Evolutionary conservation across 768 basidiomycete species (phyloP).

Genomic region (Termitomyces sp.): DNA sequence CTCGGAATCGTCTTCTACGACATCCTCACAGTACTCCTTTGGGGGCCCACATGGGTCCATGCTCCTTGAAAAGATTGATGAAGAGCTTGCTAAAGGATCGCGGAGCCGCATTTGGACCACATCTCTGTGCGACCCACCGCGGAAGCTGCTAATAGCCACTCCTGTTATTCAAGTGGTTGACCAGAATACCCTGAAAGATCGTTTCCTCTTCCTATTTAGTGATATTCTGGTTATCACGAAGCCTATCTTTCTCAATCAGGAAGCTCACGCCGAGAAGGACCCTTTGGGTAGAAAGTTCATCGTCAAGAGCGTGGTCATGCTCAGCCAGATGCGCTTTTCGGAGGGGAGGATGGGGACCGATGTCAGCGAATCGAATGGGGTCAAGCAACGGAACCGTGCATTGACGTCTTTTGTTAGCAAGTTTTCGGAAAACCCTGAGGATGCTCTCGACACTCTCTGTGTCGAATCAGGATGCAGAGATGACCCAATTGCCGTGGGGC

Average conservation of each 20-base stretch:
- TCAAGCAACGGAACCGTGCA: conserved; percentile 47
- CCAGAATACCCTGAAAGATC: conserved; percentile 89
- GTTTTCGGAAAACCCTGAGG: conserved; percentile 77
- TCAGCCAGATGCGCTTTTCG: conserved; percentile 62
- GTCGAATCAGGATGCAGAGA: conserved; percentile 52
- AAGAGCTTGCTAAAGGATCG: conserved; percentile 57
- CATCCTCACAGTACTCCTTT: conserved; percentile 61
- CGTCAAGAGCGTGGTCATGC: conserved; percentile 84
- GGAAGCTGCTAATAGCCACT: conserved; percentile 78
- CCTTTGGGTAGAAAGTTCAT: conserved; percentile 76
- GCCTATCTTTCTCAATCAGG: conserved; percentile 69
- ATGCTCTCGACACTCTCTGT: conserved; percentile 68
- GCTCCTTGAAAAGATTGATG: conserved; percentile 66
- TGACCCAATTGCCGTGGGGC: conserved; percentile 71
- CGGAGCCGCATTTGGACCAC: conserved; percentile 55
- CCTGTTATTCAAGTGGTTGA: conserved; percentile 94
- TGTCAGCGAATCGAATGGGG: conserved; percentile 26
- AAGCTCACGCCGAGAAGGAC: conserved; percentile 53
- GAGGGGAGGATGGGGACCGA: conserved; percentile 63
- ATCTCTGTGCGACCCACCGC: conserved; percentile 77
- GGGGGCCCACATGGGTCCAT: conserved; percentile 41
- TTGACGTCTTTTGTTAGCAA: conserved; percentile 71
- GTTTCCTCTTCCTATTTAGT: conserved; percentile 95
- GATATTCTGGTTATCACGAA: conserved; percentile 94
- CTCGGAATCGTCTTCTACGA: conserved; percentile 68